Percentiles rank a stretch among this genome's conserved stretches.
These are phyloP conservation scores for Trichosporon inkin DNA, from an alignment of 1,284 basidiomycete species.

Conservation along the genomic window DNA sequence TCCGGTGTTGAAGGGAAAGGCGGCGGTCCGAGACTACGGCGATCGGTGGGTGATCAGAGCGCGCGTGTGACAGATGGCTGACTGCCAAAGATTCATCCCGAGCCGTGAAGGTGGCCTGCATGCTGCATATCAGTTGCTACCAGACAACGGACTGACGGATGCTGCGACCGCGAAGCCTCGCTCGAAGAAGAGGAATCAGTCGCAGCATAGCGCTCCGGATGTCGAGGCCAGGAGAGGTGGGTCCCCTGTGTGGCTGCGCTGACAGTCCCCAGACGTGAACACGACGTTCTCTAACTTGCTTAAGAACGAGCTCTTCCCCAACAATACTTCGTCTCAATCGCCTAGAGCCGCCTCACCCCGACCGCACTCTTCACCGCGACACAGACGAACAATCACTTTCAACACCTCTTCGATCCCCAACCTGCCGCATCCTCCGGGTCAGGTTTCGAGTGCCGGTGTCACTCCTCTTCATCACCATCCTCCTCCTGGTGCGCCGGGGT, in stretches of 20 bases:
- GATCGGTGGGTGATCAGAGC: conserved; percentile 42
- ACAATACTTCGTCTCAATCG: conserved; percentile 25
- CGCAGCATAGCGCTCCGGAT: conserved; percentile 35
- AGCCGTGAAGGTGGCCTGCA: conserved; percentile 55
- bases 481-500: conserved; percentile 33
- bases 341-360: conserved; percentile 22
- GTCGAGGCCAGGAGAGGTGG: conserved; percentile 51
- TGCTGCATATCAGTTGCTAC: conserved; percentile 53
- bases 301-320: conserved; percentile 55
- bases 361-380: conserved; percentile 25
- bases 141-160: conserved; percentile 37
- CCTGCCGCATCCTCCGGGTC: conserved; percentile 11
- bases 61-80: not conserved
- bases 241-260: conserved; percentile 19
- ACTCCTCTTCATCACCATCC: conserved; percentile 47
- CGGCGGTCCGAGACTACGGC: conserved; percentile 45
- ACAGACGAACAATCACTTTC: conserved; percentile 37
- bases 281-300: conserved; percentile 55
- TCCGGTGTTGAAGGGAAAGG: conserved; percentile 34
- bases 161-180: not conserved
- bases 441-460: conserved; percentile 38
- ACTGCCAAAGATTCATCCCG: conserved; percentile 54
- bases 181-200: conserved; percentile 6
- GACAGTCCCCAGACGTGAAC: conserved; percentile 53
- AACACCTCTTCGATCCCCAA: conserved; percentile 35